Conservation (phyloP, 306 rosid genomes). For the Hylodesmum podocarpum region DNA sequence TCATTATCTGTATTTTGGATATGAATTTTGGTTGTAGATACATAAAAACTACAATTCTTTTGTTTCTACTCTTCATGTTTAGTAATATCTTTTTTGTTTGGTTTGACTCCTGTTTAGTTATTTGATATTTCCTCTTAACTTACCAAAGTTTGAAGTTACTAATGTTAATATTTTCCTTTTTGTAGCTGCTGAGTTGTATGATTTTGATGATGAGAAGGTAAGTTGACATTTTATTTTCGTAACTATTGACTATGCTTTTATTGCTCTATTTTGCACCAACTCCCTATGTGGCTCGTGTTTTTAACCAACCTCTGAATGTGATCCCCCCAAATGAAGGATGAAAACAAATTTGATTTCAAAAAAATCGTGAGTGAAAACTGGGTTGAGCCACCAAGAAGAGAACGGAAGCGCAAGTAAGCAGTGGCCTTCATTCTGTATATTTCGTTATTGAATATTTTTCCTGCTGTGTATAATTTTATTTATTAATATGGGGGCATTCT, state of each 20-base stretch:
- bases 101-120: background rate
- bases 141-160: conserved; percentile 22
- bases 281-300: background rate
- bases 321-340: conserved; percentile 60
- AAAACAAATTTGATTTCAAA: conserved; percentile 88
- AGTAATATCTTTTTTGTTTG: background rate
- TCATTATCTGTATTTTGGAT: background rate
- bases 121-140: background rate
- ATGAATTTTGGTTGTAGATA: background rate
- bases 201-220: conserved; percentile 96
- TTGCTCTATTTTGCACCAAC: conserved; percentile 6
- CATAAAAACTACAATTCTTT: background rate
- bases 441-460: background rate
- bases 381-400: conserved; percentile 98
- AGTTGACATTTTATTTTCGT: conserved; percentile 9
- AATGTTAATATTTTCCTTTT: conserved; percentile 28
- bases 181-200: conserved; percentile 95
- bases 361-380: conserved; percentile 93
- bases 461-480: conserved; percentile 7
- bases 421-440: background rate
- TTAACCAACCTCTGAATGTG: background rate
- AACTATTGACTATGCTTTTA: background rate
- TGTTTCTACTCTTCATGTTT: background rate
- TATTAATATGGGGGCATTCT: background rate
- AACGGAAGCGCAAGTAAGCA: conserved; percentile 91